Evolutionary conservation across 768 basidiomycete species (phyloP), one percentile per base, ranked within the genome.

Genomic region (Cystofilobasidium bisporidii): DNA sequence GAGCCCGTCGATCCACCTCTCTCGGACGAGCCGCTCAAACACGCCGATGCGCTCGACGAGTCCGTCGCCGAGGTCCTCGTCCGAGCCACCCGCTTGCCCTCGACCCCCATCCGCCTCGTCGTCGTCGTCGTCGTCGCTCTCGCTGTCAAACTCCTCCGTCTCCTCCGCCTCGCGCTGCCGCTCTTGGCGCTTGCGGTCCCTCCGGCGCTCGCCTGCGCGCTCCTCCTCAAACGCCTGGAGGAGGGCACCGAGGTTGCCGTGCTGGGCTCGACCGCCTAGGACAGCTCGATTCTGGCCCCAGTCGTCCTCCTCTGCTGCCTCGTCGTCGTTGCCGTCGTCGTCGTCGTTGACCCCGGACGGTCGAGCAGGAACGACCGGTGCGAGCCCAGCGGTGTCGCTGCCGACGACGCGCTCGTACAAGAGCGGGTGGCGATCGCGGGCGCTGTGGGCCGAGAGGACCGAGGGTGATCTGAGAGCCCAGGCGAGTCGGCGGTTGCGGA

Each of bases 111-210:
- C n/a, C 20, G 10, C 14, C 41, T n/a, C 41, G 18, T 20, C 53
- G 38, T 58, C 58, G 41, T 60, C 60, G 1, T 61, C 60, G 2
- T 41, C 60, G n/a, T 61, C 60, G 40, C 60, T 61, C 40, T 61
- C 60, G 38, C 60, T 61, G 40, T 61, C 60, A 26, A 61, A 61
- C 60, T 61, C 60, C 60, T 61, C 60, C 40, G 40, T 47, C 28
- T 26, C 45, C 26, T 61, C 60, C 17, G 30, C 26, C 40, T 61
- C 60, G 18, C 40, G 26, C 45, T 10, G 24, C 2, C 40, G 40
- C 45, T 61, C 60, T 30, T 61, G 41, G 18, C 60, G 40, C 26
- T 30, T 41, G 6, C 40, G 60, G 18, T 30, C 40, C 20, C 60
- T 18, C 40, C 60, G 20, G 14, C 60, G 36, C 60, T 61, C 60